Conservation (phyloP, 2,329 filamentous ascomycete species). For the Didymellaceae sp. region DNA sequence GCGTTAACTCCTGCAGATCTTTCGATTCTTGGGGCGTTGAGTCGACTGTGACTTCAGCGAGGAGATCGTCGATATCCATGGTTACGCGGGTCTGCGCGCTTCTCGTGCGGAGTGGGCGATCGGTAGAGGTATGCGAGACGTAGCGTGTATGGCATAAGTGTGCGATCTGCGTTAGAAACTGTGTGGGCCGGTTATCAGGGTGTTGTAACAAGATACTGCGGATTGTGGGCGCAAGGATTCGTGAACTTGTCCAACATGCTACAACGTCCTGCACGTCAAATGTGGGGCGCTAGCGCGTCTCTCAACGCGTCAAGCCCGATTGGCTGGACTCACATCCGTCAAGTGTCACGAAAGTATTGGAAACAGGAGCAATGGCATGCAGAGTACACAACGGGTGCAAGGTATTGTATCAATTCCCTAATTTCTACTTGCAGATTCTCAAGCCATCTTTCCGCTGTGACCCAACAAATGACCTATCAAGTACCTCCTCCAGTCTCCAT, state of each 20-base stretch:
- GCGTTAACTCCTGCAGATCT: slow-evolving; percentile 87
- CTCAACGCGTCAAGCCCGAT: slow-evolving; percentile 12
- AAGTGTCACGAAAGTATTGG: slow-evolving; percentile 11
- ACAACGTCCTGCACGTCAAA: slow-evolving; percentile 10
- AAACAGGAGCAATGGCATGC: not conserved
- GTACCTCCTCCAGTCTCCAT: slow-evolving; percentile 29
- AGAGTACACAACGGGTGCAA: slow-evolving; percentile 2
- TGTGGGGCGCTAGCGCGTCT: slow-evolving; percentile 17
- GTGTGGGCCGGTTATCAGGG: not conserved
- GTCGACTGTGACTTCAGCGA: slow-evolving; percentile 56
- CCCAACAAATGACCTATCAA: slow-evolving; percentile 35
- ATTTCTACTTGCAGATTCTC: slow-evolving; percentile 31
- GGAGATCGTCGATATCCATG: slow-evolving; percentile 61
- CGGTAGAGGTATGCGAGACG: not conserved
- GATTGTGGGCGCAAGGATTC: slow-evolving; percentile 4
- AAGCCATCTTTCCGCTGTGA: slow-evolving; percentile 33
- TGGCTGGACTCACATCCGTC: slow-evolving; percentile 10
- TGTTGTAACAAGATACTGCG: not conserved
- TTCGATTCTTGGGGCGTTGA: slow-evolving; percentile 63
- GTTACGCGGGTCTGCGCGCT: too few relatives aligned
- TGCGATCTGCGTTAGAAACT: not conserved
- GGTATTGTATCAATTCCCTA: slow-evolving; percentile 34
- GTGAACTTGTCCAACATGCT: slow-evolving; percentile 11
- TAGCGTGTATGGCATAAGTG: not conserved
- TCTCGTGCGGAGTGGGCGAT: not conserved